Base-by-base conservation (phyloP, 176 grass and related monocot species). In the Lolium perenne region DNA sequence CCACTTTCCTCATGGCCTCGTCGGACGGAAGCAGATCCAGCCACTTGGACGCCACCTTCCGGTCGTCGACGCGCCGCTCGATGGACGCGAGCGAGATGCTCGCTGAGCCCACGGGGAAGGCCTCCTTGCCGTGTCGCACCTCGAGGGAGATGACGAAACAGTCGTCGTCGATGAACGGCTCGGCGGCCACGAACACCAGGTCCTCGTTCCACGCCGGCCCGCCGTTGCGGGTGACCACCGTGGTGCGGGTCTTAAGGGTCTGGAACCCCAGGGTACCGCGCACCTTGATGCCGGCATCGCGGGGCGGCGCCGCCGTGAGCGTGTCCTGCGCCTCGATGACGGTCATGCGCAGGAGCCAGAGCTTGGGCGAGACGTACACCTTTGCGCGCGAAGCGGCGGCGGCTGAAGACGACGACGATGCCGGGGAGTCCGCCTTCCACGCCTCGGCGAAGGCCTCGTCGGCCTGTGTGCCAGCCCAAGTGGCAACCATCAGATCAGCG, bases 251-350 rank as follows among this genome's bases (percentile, higher is more conserved):
- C 87, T 81, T 94, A 6, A 94, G 55, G 29, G 76, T 53, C 82
- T 95, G 96, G 76, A 92, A 94, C 1, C 93, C 96, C 12, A 94
- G 67, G 18, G 71, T 41, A 26, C 81, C 96, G 69, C 90, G 89
- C 58, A 98, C 88, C 16, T 77, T 87, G 51, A 95, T 57, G 47
- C 87, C 91, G 50, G 93, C 80, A 63, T 98, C 89, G n/a, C 91
- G 89, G 5, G 83, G 88, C 21, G 88, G 86, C 63, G 81, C 82
- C 20, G 84, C 59, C 12, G 89, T 86, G 12, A 98, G 53, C 25
- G 93, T 87, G 82, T 98, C 96, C 76, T 95, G 93, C 56, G 88
- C 93, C 91, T 95, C 96, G 79, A 98, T 98, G 48, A 95, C 84
- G 3, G 84, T 95, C 46, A 94, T 85, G 3, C 93, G 87, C 7